Conservation (phyloP, 768 basidiomycete genomes). For the Hericium erinaceus region DNA sequence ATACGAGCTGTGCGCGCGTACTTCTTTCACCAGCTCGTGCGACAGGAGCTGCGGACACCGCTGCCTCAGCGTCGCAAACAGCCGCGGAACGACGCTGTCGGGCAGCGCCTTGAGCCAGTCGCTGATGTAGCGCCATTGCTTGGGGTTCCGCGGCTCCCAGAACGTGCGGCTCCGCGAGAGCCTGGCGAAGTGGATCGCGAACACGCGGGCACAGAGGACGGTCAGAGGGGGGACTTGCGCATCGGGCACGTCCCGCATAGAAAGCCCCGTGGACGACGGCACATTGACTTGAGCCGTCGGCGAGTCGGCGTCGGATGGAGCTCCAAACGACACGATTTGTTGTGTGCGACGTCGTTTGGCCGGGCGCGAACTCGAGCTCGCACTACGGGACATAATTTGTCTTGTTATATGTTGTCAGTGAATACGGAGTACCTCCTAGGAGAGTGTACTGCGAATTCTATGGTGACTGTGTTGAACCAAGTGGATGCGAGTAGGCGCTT, state of each 20-base stretch:
- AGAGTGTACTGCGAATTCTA: too few species aligned
- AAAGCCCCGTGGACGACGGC: slow-evolving; percentile 44
- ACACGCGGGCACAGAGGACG: slow-evolving; percentile 40
- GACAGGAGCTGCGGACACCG: slow-evolving; percentile 43
- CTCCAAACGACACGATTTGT: slow-evolving; percentile 26
- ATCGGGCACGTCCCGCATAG: slow-evolving; percentile 25
- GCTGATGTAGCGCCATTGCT: slow-evolving; percentile 19
- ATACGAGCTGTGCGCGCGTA: slow-evolving; percentile 19
- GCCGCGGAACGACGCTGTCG: slow-evolving; percentile 36
- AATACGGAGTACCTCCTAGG: too few species aligned
- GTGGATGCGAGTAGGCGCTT: too few species aligned
- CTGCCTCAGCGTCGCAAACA: slow-evolving; percentile 42
- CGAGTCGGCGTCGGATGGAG: slow-evolving; percentile 36
- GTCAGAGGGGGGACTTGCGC: slow-evolving; percentile 34
- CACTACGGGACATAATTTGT: too few species aligned
- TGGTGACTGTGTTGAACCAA: too few species aligned
- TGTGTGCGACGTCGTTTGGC: slow-evolving; percentile 22
- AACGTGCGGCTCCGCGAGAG: slow-evolving; percentile 29
- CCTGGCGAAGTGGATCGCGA: slow-evolving; percentile 34
- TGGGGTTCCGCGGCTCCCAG: slow-evolving; percentile 25
- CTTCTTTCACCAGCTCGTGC: slow-evolving; percentile 47
- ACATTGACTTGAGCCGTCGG: slow-evolving; percentile 26
- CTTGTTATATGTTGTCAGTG: too few species aligned
- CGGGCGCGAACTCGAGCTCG: background rate
- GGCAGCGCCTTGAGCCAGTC: slow-evolving; percentile 39